Base-by-base conservation (phyloP, 129 eudicot species). In the Cynara cardunculus region DNA sequence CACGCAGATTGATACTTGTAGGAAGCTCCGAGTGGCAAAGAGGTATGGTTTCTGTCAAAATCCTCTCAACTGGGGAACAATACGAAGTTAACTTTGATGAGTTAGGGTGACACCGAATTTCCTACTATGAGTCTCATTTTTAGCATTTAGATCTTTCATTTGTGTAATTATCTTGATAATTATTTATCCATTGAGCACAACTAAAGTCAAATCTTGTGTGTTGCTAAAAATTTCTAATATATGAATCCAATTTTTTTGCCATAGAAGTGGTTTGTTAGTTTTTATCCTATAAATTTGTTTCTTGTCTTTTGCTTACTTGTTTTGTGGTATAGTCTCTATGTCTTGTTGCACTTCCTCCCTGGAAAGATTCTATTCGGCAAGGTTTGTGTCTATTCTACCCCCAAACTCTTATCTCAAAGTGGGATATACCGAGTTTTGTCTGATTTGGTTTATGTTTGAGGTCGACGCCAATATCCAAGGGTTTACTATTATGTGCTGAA, bases 21-120 rank as follows among this genome's bases (percentile, higher is more conserved):
- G 99, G 99, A 75, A 86, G 79, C 21, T 76, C 89, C 0, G 97
- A 95, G 85, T 95, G 97, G 99, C 84, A 95, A 84, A 89, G 77
- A 84, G 94, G 99, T 65, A 90, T 86, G 97, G 97, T 95, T 34
- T 69, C 86, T 67, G 99, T 95, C 41, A 95, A 95, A 81, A 84
- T 85, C 73, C 94, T 95, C 26, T 84, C 94, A 35, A 86, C 99
- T 14, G 97, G 99, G 34, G 93, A 92, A 81, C 99, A 95, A 65
- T 78, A 69, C 72, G 89, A 95, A 76, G 75, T 95, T 56, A 90
- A 90, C 66, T 69, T 95, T 73, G 94, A 90, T 71, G 92, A 92
- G 16, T 80, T 95, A 61, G 87, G 89, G 71, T 90, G 81, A 88
- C 25, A 71, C 24, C 32, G 31, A 30, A 86, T 74, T 76, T 46